These are phyloP conservation scores for Colletotrichum coccodes DNA, from an alignment of 2,329 filamentous ascomycete genomes.

Conservation along the genomic window DNA sequence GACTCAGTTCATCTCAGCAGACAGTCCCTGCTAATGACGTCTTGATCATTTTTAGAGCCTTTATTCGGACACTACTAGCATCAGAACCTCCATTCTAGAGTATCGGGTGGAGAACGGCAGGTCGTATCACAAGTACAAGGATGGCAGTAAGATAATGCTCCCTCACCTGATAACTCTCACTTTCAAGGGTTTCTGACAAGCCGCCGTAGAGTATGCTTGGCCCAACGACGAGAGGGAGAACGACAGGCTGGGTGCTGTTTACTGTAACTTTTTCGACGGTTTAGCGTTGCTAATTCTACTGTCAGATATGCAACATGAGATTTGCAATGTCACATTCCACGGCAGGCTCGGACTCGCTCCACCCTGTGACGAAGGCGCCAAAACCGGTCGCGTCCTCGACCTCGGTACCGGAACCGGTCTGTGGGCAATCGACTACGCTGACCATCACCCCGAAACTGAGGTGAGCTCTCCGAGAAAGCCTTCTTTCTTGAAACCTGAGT, in stretches of 20 bases:
- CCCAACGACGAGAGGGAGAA: conserved; percentile 36
- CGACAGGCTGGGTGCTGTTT: conserved; percentile 5
- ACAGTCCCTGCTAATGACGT: no score
- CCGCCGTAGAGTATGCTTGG: conserved; percentile 32
- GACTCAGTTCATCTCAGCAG: neutral
- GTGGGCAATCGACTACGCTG: neutral
- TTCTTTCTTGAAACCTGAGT: no score
- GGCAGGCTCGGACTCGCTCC: conserved; percentile 26
- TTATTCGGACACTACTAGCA: neutral
- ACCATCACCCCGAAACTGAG: conserved; percentile 38
- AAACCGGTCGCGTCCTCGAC: neutral
- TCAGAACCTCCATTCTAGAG: neutral
- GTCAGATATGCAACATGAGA: conserved; percentile 38
- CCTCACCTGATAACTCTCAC: neutral
- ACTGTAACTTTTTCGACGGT: neutral
- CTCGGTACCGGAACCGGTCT: neutral
- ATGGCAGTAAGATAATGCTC: neutral
- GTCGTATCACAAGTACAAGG: neutral
- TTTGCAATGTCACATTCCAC: conserved; percentile 37
- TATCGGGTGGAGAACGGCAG: neutral
- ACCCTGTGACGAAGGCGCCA: neutral
- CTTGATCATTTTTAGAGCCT: neutral
- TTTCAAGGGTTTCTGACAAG: neutral
- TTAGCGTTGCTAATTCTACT: neutral
- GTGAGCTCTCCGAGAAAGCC: neutral